A percentile compares a stretch with the other conserved stretches of the same genome.
phyloP scores from a whole-genome alignment of 257 asterid species.

The Ilex aquifolium region DNA sequence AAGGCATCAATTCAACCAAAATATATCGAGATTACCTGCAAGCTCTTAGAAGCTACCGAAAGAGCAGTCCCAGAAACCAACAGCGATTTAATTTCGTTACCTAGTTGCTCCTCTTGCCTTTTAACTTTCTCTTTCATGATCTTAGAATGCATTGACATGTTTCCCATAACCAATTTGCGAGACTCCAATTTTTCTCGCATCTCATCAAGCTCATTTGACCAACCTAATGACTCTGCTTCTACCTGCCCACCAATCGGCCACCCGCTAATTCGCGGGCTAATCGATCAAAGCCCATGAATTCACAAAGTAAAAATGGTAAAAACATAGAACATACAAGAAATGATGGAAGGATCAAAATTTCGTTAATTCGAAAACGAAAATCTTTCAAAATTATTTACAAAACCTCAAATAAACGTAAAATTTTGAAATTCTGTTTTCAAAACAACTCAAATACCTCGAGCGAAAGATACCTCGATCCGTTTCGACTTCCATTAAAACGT shows the following conservation, averaged over 20 bases:
- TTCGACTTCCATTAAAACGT: no score
- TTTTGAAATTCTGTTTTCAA: no score
- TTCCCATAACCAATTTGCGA: conserved; percentile 90
- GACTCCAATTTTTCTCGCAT: conserved; percentile 71
- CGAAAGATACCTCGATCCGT: no score
- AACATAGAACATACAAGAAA: neutral
- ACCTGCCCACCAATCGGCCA: conserved; percentile 37
- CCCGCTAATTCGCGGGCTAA: conserved; percentile 21
- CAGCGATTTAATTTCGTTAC: conserved; percentile 67
- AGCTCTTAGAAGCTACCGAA: conserved; percentile 65
- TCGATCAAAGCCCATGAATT: conserved; percentile 13
- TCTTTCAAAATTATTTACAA: no score
- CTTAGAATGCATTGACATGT: conserved; percentile 84
- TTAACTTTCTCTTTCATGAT: conserved; percentile 71
- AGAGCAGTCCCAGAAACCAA: conserved; percentile 82
- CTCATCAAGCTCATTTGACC: conserved; percentile 75
- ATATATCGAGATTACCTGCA: conserved; percentile 50
- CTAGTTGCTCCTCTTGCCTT: conserved; percentile 86
- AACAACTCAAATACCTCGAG: no score
- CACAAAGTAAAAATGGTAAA: conserved; percentile 3
- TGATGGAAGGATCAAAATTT: no score
- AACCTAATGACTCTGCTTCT: conserved; percentile 65
- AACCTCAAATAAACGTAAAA: no score
- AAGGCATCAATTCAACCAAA: neutral
- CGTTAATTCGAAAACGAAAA: no score